Percentiles rank a stretch among this genome's conserved stretches.
phyloP scores from a whole-genome alignment of 805 yeast species.

The Starmera caribaea region DNA sequence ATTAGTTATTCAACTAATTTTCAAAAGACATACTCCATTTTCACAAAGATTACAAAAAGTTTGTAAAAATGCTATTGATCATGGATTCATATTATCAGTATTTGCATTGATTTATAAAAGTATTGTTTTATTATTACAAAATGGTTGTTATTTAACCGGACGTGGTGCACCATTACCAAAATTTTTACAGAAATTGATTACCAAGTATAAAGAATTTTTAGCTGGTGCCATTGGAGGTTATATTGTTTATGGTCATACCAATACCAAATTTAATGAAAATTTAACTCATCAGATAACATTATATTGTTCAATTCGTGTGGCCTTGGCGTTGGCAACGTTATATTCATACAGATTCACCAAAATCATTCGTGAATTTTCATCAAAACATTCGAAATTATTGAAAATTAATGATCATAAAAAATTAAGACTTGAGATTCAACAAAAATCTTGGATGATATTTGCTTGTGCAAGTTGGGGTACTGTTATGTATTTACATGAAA shows the following conservation, averaged over 20 bases:
- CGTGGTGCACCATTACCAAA: conserved; percentile 4
- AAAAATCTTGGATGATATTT: conserved; percentile 43
- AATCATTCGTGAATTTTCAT: background rate
- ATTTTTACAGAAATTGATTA: too few relatives aligned
- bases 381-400: conserved; percentile 2
- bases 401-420: conserved; percentile 3
- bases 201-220: conserved; percentile 10
- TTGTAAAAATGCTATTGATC: conserved; percentile 42
- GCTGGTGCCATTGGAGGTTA: conserved; percentile 32
- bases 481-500: conserved; percentile 61
- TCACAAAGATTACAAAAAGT: conserved; percentile 36
- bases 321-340: conserved; percentile 42
- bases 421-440: conserved; percentile 17
- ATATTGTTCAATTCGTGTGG: conserved; percentile 61
- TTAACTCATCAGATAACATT: conserved; percentile 69
- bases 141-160: conserved; percentile 16
- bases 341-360: conserved; percentile 14
- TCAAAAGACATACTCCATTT: conserved; percentile 22
- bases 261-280: conserved; percentile 25
- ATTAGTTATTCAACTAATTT: conserved; percentile 48
- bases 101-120: conserved; percentile 47
- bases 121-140: conserved; percentile 18
- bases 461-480: conserved; percentile 64
- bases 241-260: conserved; percentile 29
- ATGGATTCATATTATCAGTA: conserved; percentile 43